Percentiles rank a stretch among this genome's conserved stretches.
These are phyloP conservation scores for Schizochytrium sp. DNA, from an alignment of 108 stramenopile species.

Conservation along the genomic window DNA sequence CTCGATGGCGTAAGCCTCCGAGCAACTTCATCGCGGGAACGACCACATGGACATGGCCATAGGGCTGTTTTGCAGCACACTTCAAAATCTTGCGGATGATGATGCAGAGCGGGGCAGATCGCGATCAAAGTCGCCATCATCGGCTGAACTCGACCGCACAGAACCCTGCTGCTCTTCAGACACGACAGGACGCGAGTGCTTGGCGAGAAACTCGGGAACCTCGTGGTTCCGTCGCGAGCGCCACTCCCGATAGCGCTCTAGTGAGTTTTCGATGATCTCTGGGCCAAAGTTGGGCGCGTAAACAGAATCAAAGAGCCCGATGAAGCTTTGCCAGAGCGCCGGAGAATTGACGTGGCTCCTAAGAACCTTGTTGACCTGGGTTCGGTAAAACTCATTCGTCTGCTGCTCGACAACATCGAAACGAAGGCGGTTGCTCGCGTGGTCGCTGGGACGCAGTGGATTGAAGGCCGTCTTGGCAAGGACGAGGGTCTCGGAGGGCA, in stretches of 20 bases:
- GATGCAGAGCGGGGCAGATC: no score
- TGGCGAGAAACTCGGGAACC: neutral
- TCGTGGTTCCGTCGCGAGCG: neutral
- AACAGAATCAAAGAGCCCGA: neutral
- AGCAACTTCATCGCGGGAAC: no score
- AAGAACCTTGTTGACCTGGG: neutral
- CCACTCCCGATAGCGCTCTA: neutral
- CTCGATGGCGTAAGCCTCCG: no score
- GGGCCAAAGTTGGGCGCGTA: neutral
- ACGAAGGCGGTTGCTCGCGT: neutral
- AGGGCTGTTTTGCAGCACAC: no score
- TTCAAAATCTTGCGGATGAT: no score
- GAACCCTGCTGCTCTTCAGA: neutral
- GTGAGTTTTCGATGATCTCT: neutral
- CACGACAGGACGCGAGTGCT: neutral
- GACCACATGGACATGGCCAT: no score
- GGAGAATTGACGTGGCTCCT: neutral
- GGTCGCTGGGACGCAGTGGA: neutral
- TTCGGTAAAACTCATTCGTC: neutral
- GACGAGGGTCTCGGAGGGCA: neutral
- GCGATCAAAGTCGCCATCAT: no score
- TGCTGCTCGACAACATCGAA: neutral
- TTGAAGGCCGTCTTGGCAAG: neutral
- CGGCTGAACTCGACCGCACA: neutral
- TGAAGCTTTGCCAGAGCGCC: neutral